Evolutionary conservation across 805 yeast species (phyloP).

Genomic region (Yarrowia porcina): DNA sequence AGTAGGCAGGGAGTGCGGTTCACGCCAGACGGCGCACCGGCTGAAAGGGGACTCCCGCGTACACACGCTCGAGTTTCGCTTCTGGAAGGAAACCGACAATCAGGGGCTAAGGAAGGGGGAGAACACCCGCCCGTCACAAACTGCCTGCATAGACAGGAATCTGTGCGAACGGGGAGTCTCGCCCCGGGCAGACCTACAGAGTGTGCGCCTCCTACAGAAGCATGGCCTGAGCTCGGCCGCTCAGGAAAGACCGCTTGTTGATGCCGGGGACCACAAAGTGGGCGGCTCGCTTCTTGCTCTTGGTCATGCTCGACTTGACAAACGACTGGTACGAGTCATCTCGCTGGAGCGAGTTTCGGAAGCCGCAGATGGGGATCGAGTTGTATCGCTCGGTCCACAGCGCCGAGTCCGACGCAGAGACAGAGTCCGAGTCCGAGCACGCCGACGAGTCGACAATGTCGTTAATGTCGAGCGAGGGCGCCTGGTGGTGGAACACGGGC

Average conservation of each 20-base stretch:
- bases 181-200: neutral
- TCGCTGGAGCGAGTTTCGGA: conserved; percentile 28
- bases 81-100: neutral
- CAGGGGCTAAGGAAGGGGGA: neutral
- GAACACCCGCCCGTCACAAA: neutral
- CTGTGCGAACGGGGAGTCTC: neutral
- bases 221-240: conserved; percentile 23
- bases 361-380: conserved; percentile 32
- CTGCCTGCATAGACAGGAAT: neutral
- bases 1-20: neutral
- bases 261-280: conserved; percentile 21
- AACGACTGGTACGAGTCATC: conserved; percentile 21
- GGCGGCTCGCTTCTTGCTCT: conserved; percentile 9
- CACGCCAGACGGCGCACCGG: neutral
- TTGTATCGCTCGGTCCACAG: conserved; percentile 27
- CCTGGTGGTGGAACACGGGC: neutral
- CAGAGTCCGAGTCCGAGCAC: conserved; percentile 20
- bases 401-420: conserved; percentile 28
- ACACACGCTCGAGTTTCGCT: neutral
- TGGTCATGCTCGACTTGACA: conserved; percentile 15
- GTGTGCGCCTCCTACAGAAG: neutral
- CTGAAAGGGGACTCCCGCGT: neutral
- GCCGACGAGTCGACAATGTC: conserved; percentile 18
- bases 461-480: conserved; percentile 11
- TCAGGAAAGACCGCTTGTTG: conserved; percentile 14